phyloP scores from a whole-genome alignment of 257 asterid genomes.

The Solanum peruvianum region DNA sequence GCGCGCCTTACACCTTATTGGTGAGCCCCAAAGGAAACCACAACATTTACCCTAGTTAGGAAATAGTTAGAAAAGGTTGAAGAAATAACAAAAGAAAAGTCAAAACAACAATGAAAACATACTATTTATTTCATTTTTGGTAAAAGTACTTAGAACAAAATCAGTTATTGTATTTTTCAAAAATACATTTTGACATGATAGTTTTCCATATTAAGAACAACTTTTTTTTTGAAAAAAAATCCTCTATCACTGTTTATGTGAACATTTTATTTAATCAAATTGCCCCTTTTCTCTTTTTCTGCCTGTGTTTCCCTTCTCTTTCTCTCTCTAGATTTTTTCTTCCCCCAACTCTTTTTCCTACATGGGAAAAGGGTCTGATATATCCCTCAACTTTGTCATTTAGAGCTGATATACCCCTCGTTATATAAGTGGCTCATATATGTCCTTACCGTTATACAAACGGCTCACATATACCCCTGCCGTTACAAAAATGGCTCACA shows the following conservation, averaged over 20 bases:
- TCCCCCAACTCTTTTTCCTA: conserved; percentile 3
- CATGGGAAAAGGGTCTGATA: no score
- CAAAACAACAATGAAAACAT: background rate
- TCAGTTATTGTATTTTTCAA: background rate
- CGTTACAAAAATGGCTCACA: no score
- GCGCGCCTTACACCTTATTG: background rate
- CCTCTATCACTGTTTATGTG: background rate
- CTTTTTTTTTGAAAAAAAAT: background rate
- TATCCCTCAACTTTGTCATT: no score
- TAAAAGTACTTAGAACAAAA: background rate
- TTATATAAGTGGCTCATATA: no score
- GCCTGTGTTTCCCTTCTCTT: background rate
- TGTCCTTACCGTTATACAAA: no score
- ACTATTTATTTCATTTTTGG: background rate
- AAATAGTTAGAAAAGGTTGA: background rate
- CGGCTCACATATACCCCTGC: no score
- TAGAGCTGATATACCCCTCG: no score
- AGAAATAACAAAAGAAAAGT: background rate
- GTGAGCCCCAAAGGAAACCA: background rate
- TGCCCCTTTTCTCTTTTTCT: background rate
- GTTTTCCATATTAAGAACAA: background rate
- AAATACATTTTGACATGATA: background rate
- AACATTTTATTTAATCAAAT: background rate
- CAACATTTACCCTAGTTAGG: background rate
- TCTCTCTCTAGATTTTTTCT: conserved; percentile 7